These are phyloP conservation scores for Verbena officinalis DNA, from an alignment of 257 asterid genomes.

Conservation along the genomic window DNA sequence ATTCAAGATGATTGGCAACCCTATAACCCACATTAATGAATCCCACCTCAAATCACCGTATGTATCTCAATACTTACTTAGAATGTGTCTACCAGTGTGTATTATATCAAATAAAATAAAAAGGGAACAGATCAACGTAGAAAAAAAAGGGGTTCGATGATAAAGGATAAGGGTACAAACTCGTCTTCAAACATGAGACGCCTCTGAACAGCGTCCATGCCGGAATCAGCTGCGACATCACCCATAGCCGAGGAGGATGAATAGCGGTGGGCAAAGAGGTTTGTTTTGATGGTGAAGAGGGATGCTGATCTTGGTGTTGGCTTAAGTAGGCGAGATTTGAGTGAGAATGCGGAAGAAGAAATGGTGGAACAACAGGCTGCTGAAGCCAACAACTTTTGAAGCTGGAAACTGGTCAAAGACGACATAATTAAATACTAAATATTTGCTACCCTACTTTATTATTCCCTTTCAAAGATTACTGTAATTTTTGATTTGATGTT, in stretches of 20 bases:
- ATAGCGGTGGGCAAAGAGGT: conserved; percentile 22
- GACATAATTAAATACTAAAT: background rate
- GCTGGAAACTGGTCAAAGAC: conserved; percentile 32
- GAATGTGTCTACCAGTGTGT: no score
- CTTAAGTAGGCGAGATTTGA: conserved; percentile 26
- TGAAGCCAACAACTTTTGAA: conserved; percentile 41
- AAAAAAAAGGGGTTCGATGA: background rate
- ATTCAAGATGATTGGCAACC: background rate
- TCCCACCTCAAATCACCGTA: no score
- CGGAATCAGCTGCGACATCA: conserved; percentile 60
- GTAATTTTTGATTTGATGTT: no score
- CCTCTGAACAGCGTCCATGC: conserved; percentile 93
- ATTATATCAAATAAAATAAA: no score
- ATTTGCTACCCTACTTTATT: no score
- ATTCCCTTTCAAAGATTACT: no score
- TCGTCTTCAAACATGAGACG: conserved; percentile 99
- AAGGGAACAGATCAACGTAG: background rate
- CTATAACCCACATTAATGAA: no score
- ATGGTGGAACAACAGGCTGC: conserved; percentile 18
- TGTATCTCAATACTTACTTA: no score
- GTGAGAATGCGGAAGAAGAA: conserved; percentile 32
- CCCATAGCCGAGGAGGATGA: conserved; percentile 48
- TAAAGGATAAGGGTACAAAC: conserved; percentile 40
- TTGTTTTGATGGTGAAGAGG: no score
- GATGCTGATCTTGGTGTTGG: conserved; percentile 18